phyloP scores from a whole-genome alignment of 225 moss, liverwort and hornwort genomes.

The Antitrichia curtipendula region DNA sequence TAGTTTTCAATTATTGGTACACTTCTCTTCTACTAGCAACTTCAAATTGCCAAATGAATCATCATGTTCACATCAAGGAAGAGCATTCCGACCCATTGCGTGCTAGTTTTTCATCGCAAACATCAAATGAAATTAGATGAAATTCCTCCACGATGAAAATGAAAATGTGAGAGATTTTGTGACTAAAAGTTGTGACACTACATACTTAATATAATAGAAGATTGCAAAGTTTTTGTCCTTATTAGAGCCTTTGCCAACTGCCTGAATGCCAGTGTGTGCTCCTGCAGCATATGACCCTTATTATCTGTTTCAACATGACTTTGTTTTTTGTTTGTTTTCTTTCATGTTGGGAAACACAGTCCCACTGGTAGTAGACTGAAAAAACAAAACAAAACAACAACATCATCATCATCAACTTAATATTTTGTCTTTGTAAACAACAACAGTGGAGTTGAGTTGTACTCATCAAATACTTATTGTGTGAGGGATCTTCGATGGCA shows the following conservation, averaged over 20 bases:
- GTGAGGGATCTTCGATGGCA: not conserved
- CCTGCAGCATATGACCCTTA: not conserved
- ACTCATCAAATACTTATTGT: not conserved
- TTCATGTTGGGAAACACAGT: not conserved
- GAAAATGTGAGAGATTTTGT: too few species aligned
- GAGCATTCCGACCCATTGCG: too few species aligned
- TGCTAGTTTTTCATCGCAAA: too few species aligned
- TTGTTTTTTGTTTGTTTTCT: too few species aligned
- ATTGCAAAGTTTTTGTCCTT: too few species aligned
- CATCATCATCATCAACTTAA: not conserved
- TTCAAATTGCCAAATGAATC: too few species aligned
- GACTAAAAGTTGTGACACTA: too few species aligned
- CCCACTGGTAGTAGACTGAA: not conserved
- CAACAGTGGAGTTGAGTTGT: not conserved
- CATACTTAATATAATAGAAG: too few species aligned
- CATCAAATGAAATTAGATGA: too few species aligned
- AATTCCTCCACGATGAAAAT: too few species aligned
- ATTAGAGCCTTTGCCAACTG: not conserved
- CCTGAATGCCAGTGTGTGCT: not conserved
- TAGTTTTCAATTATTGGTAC: not conserved
- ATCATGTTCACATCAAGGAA: accelerated
- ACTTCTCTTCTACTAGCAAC: not conserved
- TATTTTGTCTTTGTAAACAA: not conserved
- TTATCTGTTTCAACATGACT: not conserved
- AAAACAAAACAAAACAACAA: too few species aligned